Evolutionary conservation across 1,284 basidiomycete genomes (phyloP).

Genomic region (Ustilago sp.): DNA sequence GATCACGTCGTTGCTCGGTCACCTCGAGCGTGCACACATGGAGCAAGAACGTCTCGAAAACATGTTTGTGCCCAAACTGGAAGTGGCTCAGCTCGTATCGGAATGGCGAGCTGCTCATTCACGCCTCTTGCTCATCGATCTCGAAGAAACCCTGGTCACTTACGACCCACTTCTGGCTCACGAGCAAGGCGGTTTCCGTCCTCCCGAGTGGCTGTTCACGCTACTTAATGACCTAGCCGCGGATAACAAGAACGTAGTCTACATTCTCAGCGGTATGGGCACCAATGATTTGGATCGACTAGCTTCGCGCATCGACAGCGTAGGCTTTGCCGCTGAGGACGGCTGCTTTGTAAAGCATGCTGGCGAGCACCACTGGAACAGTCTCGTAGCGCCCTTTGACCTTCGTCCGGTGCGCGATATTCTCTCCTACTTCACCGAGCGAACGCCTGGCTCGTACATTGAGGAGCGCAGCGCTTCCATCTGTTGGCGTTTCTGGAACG

Average conservation of each 20-base stretch:
- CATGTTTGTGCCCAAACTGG: conserved; percentile 64
- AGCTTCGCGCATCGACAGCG: conserved; percentile 75
- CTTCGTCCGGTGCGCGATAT: conserved; percentile 82
- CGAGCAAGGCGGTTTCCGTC: conserved; percentile 71
- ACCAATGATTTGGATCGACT: conserved; percentile 75
- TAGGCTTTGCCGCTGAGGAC: conserved; percentile 88
- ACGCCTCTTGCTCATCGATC: conserved; percentile 80
- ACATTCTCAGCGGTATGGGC: conserved; percentile 82
- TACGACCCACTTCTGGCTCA: conserved; percentile 63
- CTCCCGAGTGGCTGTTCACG: conserved; percentile 75
- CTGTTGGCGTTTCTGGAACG: conserved; percentile 84
- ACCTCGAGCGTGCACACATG: conserved; percentile 64
- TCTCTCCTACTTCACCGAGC: conserved; percentile 80
- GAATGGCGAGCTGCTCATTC: conserved; percentile 72
- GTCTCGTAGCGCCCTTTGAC: conserved; percentile 82
- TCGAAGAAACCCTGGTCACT: conserved; percentile 81
- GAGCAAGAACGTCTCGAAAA: conserved; percentile 62
- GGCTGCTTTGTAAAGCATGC: conserved; percentile 83
- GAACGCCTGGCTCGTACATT: conserved; percentile 84
- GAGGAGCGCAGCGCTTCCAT: conserved; percentile 86
- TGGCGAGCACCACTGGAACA: conserved; percentile 75
- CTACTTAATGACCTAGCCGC: conserved; percentile 76
- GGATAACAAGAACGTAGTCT: conserved; percentile 81
- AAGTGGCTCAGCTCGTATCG: conserved; percentile 67
- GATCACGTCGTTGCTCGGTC: conserved; percentile 79